phyloP scores from a whole-genome alignment of 1,284 basidiomycete species.

The Gymnopus androsaceus region DNA sequence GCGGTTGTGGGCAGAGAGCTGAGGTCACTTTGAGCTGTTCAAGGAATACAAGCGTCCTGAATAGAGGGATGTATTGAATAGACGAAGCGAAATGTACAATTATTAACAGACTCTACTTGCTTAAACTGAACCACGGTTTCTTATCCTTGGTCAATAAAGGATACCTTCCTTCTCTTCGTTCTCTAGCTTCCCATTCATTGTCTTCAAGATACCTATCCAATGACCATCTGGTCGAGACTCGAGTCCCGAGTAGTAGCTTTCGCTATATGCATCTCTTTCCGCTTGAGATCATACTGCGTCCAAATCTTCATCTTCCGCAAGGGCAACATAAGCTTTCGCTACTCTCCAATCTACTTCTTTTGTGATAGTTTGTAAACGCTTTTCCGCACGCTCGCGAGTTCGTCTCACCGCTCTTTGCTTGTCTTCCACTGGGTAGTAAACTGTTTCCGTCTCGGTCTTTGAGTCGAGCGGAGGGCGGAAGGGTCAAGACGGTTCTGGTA shows the following conservation, averaged over 20 bases:
- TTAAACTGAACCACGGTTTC: too few species aligned
- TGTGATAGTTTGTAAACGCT: constrained; percentile 60
- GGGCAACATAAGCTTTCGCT: constrained; percentile 65
- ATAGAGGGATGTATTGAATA: too few species aligned
- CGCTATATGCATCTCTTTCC: constrained; percentile 17
- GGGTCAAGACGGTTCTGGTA: constrained; percentile 59
- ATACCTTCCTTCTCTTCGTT: not conserved
- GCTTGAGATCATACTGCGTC: constrained; percentile 24
- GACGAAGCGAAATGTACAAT: too few species aligned
- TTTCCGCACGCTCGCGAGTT: constrained; percentile 57
- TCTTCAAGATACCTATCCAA: constrained; percentile 65
- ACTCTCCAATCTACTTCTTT: constrained; percentile 70
- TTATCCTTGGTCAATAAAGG: too few species aligned
- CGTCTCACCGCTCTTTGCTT: constrained; percentile 42
- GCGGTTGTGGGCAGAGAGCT: constrained; percentile 3
- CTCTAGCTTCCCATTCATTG: constrained; percentile 57
- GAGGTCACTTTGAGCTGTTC: constrained; percentile 7
- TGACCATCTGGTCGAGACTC: constrained; percentile 50
- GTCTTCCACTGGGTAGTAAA: constrained; percentile 28
- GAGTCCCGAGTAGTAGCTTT: not conserved
- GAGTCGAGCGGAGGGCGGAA: constrained; percentile 42
- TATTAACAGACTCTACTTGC: too few species aligned
- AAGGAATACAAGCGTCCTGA: constrained; percentile 11
- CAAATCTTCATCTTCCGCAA: constrained; percentile 50
- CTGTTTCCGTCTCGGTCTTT: constrained; percentile 11